phyloP scores from a whole-genome alignment of 305 asterid species.

The Ilex paraguariensis region DNA sequence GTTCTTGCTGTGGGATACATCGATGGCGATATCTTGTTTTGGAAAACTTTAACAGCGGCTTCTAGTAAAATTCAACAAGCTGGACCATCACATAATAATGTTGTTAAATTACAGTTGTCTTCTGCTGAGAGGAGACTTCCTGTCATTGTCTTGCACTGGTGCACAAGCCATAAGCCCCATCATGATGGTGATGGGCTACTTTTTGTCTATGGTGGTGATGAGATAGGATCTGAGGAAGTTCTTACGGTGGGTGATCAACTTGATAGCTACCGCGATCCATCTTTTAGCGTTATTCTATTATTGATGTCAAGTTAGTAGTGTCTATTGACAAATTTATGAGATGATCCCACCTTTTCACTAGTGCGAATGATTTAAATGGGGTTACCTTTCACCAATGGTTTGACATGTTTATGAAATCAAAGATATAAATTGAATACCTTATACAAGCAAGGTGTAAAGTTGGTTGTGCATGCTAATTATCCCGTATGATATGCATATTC shows the following conservation, averaged over 20 bases:
- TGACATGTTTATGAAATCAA: too few relatives aligned
- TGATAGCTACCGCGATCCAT: conserved; percentile 12
- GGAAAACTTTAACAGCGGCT: conserved; percentile 56
- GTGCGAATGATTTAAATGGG: too few relatives aligned
- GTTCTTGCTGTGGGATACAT: conserved; percentile 83
- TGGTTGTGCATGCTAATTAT: too few relatives aligned
- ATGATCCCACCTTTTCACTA: background rate
- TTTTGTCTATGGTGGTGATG: conserved; percentile 90
- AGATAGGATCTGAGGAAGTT: conserved; percentile 82
- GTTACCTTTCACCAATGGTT: too few relatives aligned
- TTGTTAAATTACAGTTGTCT: conserved; percentile 76
- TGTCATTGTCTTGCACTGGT: conserved; percentile 77
- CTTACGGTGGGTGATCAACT: conserved; percentile 60
- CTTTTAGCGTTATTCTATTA: conserved; percentile 6
- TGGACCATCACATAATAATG: conserved; percentile 41
- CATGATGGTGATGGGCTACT: conserved; percentile 61
- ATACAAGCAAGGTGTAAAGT: too few relatives aligned
- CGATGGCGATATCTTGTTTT: conserved; percentile 87
- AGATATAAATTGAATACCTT: too few relatives aligned
- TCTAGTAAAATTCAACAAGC: conserved; percentile 37
- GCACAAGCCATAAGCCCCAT: conserved; percentile 48
- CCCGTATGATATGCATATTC: too few relatives aligned
- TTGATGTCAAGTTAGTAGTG: background rate
- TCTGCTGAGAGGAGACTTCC: conserved; percentile 86
- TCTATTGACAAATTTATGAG: background rate